Evolutionary conservation across 352 stramenopile genomes (phyloP), one percentile per base, ranked within the genome.

Genomic region (Phytophthora podocarpi): DNA sequence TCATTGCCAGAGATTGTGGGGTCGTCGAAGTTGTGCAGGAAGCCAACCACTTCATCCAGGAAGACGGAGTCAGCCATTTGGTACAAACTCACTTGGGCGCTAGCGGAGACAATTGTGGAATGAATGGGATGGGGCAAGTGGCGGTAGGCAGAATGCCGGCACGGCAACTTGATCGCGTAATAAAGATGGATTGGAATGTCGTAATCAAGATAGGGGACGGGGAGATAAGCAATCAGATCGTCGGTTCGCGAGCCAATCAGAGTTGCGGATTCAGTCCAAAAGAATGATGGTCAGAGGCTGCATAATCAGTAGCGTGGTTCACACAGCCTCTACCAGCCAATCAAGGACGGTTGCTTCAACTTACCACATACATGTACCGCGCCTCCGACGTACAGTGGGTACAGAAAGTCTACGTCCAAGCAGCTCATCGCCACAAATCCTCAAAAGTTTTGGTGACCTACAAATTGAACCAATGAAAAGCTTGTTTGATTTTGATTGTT

Each of bases 41-140:
- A n/a, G n/a, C n/a, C n/a, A n/a, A n/a, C n/a, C n/a, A n/a, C n/a
- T n/a, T n/a, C n/a, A n/a, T n/a, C n/a, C n/a, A n/a, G n/a, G n/a
- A n/a, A 69, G 15, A 65, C 5, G 5, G 64, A 45, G 24, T 72
- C 64, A 4, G 41, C 23, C 64, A 69, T 68, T 10, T n/a, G n/a
- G n/a, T n/a, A 5, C 1, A 13, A n/a, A 36, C 18, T 16, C 5
- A 49, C 49, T 48, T 70, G 9, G 5, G 42, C 20, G 2, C 34
- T 20, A 40, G 11, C 12, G 10, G 23, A 47, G 53, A 54, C 16
- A 52, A 64, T 54, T 55, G 52, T 24, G 27, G 46, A 69, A 64
- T 68, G 49, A 4, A 2, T 27, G 46, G 35, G 21, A 47, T 12
- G 21, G 6, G 1, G 36, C n/a, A 47, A 51, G n/a, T 32, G 41